Percentiles rank a stretch among this genome's conserved stretches.
These are phyloP conservation scores for Dioszegia crocea DNA, from an alignment of 768 basidiomycete genomes.

Conservation along the genomic window DNA sequence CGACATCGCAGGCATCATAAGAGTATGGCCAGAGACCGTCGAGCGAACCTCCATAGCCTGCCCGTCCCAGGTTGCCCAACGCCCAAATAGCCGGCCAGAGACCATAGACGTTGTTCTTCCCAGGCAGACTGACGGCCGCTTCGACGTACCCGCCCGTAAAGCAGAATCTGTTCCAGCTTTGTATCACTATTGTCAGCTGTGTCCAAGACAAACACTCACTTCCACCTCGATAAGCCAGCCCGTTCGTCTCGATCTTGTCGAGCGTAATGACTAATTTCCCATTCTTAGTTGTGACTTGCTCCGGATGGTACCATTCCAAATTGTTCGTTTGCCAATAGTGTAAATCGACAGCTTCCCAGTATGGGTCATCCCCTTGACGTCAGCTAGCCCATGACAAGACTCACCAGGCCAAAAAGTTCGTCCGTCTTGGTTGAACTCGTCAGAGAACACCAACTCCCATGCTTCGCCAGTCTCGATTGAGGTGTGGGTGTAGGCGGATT, in stretches of 20 bases:
- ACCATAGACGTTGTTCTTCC: conserved; percentile 44
- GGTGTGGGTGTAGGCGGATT: conserved; percentile 58
- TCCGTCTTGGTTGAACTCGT: conserved; percentile 72
- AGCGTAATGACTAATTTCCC: conserved; percentile 49
- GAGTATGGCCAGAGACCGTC: conserved; percentile 51
- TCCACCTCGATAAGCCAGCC: conserved; percentile 40
- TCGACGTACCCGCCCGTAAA: conserved; percentile 44
- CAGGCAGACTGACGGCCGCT: conserved; percentile 43
- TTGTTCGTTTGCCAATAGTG: conserved; percentile 52
- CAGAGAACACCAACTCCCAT: conserved; percentile 83
- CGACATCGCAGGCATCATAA: conserved; percentile 71
- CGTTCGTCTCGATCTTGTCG: conserved; percentile 29
- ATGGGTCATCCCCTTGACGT: conserved; percentile 51
- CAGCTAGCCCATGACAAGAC: neutral
- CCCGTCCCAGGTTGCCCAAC: conserved; percentile 46
- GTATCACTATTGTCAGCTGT: conserved; percentile 29
- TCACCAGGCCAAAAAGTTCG: conserved; percentile 42
- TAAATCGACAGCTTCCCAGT: conserved; percentile 54
- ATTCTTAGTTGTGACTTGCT: conserved; percentile 48
- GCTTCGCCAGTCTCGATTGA: conserved; percentile 70
- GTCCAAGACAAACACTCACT: conserved; percentile 24
- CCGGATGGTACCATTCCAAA: conserved; percentile 51
- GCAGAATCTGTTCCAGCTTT: conserved; percentile 47
- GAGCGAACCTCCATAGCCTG: conserved; percentile 50
- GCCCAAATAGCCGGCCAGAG: conserved; percentile 49